Evolutionary conservation across 2,329 filamentous ascomycete species (phyloP).

Genomic region (Cryphonectria naterciae): DNA sequence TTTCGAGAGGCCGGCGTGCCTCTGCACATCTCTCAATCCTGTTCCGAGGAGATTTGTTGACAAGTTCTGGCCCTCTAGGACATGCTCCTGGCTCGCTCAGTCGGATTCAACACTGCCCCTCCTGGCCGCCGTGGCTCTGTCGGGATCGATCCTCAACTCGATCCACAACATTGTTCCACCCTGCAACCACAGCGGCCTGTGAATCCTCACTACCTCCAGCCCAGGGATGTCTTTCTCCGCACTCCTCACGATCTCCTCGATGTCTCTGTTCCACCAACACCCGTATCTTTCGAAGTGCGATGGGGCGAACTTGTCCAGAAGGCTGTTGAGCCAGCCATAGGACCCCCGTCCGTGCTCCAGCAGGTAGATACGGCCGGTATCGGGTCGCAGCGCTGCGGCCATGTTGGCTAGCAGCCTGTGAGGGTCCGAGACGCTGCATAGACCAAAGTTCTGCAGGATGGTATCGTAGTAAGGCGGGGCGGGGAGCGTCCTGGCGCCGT

Average conservation of each 20-base stretch:
- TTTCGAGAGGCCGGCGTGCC: not conserved
- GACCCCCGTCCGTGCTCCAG: slow-evolving; percentile 65
- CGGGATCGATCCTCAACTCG: slow-evolving; percentile 52
- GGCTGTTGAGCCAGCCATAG: slow-evolving; percentile 57
- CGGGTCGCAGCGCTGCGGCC: slow-evolving; percentile 55
- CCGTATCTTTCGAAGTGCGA: slow-evolving; percentile 63
- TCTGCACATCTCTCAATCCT: not conserved
- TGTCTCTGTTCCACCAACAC: slow-evolving; percentile 72
- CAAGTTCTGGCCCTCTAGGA: not conserved
- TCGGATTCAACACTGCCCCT: not conserved
- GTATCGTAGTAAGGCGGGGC: slow-evolving; percentile 59
- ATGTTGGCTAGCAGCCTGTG: slow-evolving; percentile 57
- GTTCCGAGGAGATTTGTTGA: not conserved
- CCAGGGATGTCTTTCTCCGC: slow-evolving; percentile 54
- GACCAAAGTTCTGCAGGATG: slow-evolving; percentile 65
- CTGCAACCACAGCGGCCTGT: slow-evolving; percentile 56
- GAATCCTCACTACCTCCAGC: slow-evolving; percentile 59
- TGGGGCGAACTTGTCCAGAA: slow-evolving; percentile 59
- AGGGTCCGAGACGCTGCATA: slow-evolving; percentile 65
- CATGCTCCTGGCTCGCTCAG: not conserved
- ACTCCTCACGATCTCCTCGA: slow-evolving; percentile 57
- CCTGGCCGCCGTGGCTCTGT: slow-evolving; percentile 1
- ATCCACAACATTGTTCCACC: slow-evolving; percentile 63
- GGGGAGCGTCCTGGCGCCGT: slow-evolving; percentile 32
- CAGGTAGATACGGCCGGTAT: slow-evolving; percentile 62